These are phyloP conservation scores for Fusarium penzigii DNA, from an alignment of 2,329 filamentous ascomycete species.

Conservation along the genomic window DNA sequence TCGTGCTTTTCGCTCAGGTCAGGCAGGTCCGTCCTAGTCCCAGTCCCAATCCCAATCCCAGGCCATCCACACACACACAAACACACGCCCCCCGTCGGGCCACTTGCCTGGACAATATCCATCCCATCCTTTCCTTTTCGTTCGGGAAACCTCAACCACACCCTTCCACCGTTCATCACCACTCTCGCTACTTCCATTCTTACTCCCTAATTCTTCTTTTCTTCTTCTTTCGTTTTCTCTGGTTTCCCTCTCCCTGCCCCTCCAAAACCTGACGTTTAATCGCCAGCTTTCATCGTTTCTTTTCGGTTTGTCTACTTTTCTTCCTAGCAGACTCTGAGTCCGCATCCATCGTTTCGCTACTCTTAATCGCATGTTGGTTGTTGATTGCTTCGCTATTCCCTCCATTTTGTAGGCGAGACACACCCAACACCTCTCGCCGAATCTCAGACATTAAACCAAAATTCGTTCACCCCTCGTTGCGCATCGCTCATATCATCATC, in stretches of 20 bases:
- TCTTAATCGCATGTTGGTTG: neutral
- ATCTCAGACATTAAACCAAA: no score
- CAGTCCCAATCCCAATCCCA: no score
- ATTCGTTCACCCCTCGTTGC: no score
- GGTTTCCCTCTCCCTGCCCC: neutral
- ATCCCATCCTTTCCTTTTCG: neutral
- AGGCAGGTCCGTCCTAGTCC: neutral
- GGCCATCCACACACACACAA: no score
- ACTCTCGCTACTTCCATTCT: neutral
- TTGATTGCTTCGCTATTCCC: neutral
- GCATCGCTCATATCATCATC: no score
- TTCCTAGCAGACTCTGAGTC: no score
- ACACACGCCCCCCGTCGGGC: neutral
- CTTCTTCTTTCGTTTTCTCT: neutral
- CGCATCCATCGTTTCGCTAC: no score
- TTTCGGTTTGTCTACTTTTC: neutral
- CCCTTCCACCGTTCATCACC: neutral
- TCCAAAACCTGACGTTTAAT: neutral
- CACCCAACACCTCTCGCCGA: no score
- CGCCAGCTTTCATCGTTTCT: neutral
- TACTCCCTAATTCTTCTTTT: neutral
- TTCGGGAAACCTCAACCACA: neutral
- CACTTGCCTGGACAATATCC: neutral
- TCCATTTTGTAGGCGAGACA: no score
- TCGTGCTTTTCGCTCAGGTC: neutral